Evolutionary conservation across 345 rosid species (phyloP).

Genomic region (Salix viminalis): DNA sequence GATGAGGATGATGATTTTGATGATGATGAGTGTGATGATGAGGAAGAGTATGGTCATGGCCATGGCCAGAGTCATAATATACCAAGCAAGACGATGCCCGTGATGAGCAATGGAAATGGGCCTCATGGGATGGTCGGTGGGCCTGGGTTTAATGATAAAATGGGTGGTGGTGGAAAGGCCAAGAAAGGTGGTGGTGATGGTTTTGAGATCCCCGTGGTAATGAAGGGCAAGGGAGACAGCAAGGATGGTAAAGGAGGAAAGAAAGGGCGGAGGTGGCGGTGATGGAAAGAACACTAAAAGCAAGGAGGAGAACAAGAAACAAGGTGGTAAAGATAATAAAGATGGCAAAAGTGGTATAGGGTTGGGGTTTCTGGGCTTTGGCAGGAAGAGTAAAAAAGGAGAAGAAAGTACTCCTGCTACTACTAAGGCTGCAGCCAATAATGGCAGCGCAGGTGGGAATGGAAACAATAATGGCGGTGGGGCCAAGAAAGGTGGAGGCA

Average conservation of each 20-base stretch:
- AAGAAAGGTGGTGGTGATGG: slow-evolving; percentile 9
- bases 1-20: slow-evolving; percentile 26
- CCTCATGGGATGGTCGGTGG: slow-evolving; percentile 18
- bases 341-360: slow-evolving; percentile 37
- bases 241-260: slow-evolving; percentile 29
- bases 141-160: slow-evolving; percentile 11
- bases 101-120: slow-evolving; percentile 21
- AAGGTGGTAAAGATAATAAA: slow-evolving; percentile 17
- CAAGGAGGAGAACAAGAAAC: slow-evolving; percentile 13
- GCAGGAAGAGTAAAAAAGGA: slow-evolving; percentile 41
- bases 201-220: slow-evolving; percentile 54
- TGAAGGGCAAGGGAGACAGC: slow-evolving; percentile 37
- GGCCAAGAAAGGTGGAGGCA: slow-evolving; percentile 18
- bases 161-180: slow-evolving; percentile 5
- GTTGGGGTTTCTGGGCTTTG: slow-evolving; percentile 35
- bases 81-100: slow-evolving; percentile 12
- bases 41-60: slow-evolving; percentile 43
- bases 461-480: slow-evolving; percentile 29
- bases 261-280: slow-evolving; percentile 23
- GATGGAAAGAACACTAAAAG: slow-evolving; percentile 3
- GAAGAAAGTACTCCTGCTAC: slow-evolving; percentile 30
- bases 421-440: slow-evolving; percentile 13
- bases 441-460: slow-evolving; percentile 18
- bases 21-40: slow-evolving; percentile 32
- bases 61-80: background rate